Percentiles rank a stretch among this genome's conserved stretches.
These are phyloP conservation scores for Colletotrichum godetiae DNA, from an alignment of 2,329 filamentous ascomycete species.

Conservation along the genomic window DNA sequence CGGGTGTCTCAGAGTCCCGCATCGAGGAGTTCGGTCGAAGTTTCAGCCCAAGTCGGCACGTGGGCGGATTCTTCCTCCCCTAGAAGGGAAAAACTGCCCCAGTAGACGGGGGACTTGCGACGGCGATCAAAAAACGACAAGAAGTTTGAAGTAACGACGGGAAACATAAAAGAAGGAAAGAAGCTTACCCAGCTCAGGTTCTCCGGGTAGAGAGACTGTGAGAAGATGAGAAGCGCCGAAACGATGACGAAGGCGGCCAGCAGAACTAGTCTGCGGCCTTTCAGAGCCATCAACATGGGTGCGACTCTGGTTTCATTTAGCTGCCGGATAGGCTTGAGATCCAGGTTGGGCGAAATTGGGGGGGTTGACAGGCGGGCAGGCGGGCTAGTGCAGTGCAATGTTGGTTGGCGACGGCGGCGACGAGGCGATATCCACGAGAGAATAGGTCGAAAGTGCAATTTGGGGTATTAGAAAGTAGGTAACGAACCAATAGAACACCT, in stretches of 20 bases:
- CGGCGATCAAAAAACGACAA: constrained; percentile 6
- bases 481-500: constrained; percentile 10
- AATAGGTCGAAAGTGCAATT: not conserved
- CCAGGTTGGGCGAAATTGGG: not conserved
- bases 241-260: constrained; percentile 25
- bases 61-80: constrained; percentile 14
- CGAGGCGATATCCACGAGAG: not conserved
- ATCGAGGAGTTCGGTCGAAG: constrained; percentile 21
- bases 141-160: constrained; percentile 7
- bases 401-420: not conserved
- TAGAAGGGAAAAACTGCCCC: not conserved
- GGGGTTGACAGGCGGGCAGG: not conserved
- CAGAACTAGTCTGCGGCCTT: constrained; percentile 34
- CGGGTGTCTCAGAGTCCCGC: constrained; percentile 17
- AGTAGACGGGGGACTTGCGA: not conserved
- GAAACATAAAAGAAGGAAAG: not conserved
- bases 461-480: constrained; percentile 26
- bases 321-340: constrained; percentile 31
- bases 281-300: constrained; percentile 33
- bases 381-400: not conserved
- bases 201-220: constrained; percentile 30
- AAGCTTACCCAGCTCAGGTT: constrained; percentile 34
- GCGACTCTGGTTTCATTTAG: constrained; percentile 29
- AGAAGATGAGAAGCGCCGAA: constrained; percentile 28
- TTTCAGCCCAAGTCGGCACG: constrained; percentile 29